Percentiles rank a stretch among this genome's conserved stretches.
These are phyloP conservation scores for Salisapilia sapeloensis DNA, from an alignment of 352 stramenopile genomes.

Conservation along the genomic window DNA sequence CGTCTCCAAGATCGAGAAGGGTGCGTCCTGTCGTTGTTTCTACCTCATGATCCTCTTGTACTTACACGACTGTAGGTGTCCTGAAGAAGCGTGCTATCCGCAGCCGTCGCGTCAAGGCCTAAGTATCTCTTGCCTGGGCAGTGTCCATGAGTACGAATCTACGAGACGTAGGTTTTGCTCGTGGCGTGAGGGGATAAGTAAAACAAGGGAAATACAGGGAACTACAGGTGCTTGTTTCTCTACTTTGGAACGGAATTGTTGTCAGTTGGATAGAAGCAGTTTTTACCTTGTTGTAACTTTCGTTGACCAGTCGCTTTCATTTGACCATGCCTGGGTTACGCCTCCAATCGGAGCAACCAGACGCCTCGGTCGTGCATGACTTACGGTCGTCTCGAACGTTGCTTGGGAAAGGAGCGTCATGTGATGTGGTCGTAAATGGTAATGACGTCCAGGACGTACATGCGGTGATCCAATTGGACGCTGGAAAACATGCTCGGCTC, in stretches of 20 bases:
- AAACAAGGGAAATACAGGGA: no score
- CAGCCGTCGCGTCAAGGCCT: conserved; percentile 69
- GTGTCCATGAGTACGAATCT: no score
- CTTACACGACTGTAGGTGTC: conserved; percentile 14
- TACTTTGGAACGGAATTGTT: no score
- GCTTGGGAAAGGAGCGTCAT: conserved; percentile 19
- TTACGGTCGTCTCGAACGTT: conserved; percentile 45
- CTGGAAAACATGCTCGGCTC: conserved; percentile 16
- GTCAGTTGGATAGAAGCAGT: no score
- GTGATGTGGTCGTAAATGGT: conserved; percentile 30
- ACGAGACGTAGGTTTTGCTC: no score
- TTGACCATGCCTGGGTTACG: no score
- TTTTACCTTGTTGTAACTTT: no score
- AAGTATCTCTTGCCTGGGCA: no score
- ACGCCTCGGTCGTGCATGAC: conserved; percentile 7
- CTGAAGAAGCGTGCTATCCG: conserved; percentile 72
- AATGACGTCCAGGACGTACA: conserved; percentile 31
- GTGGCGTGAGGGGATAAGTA: no score
- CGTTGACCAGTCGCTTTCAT: no score
- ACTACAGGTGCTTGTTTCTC: no score
- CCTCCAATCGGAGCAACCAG: no score
- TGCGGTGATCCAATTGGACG: conserved; percentile 25
- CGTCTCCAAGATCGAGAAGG: conserved; percentile 80
- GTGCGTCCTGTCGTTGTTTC: conserved; percentile 8
- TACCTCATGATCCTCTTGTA: conserved; percentile 1